Evolutionary conservation across 2,329 filamentous ascomycete species (phyloP).

Genomic region (Thielaviopsis euricoi): DNA sequence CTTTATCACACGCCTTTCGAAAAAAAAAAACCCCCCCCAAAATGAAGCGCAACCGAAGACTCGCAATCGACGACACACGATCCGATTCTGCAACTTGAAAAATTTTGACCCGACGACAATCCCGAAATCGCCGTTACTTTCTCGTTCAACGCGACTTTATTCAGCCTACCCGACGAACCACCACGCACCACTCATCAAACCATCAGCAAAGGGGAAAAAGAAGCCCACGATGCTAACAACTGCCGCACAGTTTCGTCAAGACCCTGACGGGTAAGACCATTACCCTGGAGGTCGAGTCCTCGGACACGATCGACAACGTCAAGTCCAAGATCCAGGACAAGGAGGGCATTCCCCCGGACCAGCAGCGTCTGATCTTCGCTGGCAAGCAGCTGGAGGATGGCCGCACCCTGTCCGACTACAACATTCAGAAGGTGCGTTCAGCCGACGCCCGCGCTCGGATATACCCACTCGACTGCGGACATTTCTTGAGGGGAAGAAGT

Average conservation of each 20-base stretch:
- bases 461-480: neutral
- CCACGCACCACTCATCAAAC: neutral
- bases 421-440: constrained; percentile 88
- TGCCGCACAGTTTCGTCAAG: constrained; percentile 78
- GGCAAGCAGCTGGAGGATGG: constrained; percentile 99
- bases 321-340: constrained; percentile 99
- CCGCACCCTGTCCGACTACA: constrained; percentile 93
- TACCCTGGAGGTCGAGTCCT: constrained; percentile 98
- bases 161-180: neutral
- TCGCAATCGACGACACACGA: constrained; percentile 9
- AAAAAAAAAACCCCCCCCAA: neutral
- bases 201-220: constrained; percentile 9
- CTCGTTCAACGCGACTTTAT: neutral
- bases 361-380: constrained; percentile 97
- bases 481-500: neutral
- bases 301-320: constrained; percentile 99
- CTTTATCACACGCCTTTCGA: neutral
- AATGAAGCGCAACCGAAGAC: constrained; percentile 6
- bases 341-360: constrained; percentile 95
- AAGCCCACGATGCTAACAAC: constrained; percentile 14
- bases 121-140: neutral
- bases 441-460: neutral
- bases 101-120: neutral
- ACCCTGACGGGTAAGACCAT: constrained; percentile 99
- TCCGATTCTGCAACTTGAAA: neutral